Evolutionary conservation across 2,329 filamentous ascomycete genomes (phyloP).

Genomic region (Aspergillus sergii): DNA sequence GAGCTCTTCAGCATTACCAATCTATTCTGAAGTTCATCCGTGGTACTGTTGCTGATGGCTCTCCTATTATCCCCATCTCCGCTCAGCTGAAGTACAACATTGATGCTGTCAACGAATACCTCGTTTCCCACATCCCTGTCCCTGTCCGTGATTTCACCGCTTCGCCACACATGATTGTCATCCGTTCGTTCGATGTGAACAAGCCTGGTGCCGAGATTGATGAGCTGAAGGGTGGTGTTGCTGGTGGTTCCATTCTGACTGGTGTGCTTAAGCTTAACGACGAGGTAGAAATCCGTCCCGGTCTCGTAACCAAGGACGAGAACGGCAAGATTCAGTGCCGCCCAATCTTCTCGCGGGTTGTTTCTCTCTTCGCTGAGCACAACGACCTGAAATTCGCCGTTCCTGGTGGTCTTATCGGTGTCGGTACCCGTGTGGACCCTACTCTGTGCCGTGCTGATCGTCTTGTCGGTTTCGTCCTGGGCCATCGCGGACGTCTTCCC

Average conservation of each 20-base stretch:
- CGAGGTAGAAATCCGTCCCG: slow-evolving; percentile 98
- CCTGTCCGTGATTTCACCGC: slow-evolving; percentile 87
- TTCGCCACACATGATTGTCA: slow-evolving; percentile 98
- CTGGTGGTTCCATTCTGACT: slow-evolving; percentile 93
- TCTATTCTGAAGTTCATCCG: slow-evolving; percentile 98
- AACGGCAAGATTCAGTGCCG: slow-evolving; percentile 93
- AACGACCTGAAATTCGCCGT: slow-evolving; percentile 99
- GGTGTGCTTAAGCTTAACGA: slow-evolving; percentile 96
- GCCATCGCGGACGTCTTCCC: slow-evolving; percentile 88
- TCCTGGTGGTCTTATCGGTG: slow-evolving; percentile 95
- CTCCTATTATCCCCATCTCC: slow-evolving; percentile 94
- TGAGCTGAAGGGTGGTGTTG: slow-evolving; percentile 97
- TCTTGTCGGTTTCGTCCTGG: slow-evolving; percentile 96
- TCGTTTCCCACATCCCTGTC: slow-evolving; percentile 93
- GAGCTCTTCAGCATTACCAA: slow-evolving; percentile 89
- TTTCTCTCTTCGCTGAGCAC: slow-evolving; percentile 94
- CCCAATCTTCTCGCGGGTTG: slow-evolving; percentile 93
- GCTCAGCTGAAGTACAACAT: slow-evolving; percentile 99
- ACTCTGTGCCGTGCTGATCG: slow-evolving; percentile 98
- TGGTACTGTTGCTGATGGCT: slow-evolving; percentile 91
- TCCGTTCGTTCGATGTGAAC: slow-evolving; percentile 99
- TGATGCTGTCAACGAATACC: slow-evolving; percentile 93
- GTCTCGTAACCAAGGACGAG: slow-evolving; percentile 94
- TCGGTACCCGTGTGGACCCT: slow-evolving; percentile 95
- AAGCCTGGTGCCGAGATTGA: slow-evolving; percentile 99